Evolutionary conservation across 192 early-diverging fungal species (phyloP), one percentile per base, ranked within the genome.

Genomic region (Obelidium mucronatum): DNA sequence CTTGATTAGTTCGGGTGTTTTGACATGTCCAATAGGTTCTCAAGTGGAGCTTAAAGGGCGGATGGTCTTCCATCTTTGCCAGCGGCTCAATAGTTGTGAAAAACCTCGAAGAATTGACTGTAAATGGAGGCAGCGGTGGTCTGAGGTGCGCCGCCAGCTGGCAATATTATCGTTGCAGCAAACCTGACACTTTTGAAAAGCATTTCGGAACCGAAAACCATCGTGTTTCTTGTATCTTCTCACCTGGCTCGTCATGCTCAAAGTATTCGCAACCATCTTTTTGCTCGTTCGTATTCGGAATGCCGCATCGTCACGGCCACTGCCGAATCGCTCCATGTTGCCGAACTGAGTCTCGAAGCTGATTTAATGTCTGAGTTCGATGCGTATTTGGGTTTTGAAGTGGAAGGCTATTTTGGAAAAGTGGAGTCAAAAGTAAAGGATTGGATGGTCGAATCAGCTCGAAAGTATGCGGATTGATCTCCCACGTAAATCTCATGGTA

Each of bases 311-410:
- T 75, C 8, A 22, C 61, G 22, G 73, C 61, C 11, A 13, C 44
- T 1, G 17, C 33, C 26, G 73, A 75, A 40, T 22, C 39, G 5
- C 31, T 40, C 17, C 73, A 75, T 34, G 73, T 53, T 11, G 40
- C 34, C 4, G 73, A 59, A 52, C 36, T 75, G 2, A 61, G 65
- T 6, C 24, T 65, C 8, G 73, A 66, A 42, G 19, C 59, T 40
- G 73, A 75, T n/a, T 34, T 75, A 11, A 17, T 28, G 73, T 8
- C 19, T 11, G 35, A 30, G 22, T 75, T 75, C 35, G 73, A 75
- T 51, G 73, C 73, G 35, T 75, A 75, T 33, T 33, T 75, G 34
- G 73, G 73, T 11, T 75, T 75, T 39, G 33, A 35, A 28, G n/a
- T n/a, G n/a, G 11, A 42, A 34, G 60, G 73, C 19, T 75, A 75